These are phyloP conservation scores for Acrocalymma vagum DNA, from an alignment of 2,329 filamentous ascomycete species.

Conservation along the genomic window DNA sequence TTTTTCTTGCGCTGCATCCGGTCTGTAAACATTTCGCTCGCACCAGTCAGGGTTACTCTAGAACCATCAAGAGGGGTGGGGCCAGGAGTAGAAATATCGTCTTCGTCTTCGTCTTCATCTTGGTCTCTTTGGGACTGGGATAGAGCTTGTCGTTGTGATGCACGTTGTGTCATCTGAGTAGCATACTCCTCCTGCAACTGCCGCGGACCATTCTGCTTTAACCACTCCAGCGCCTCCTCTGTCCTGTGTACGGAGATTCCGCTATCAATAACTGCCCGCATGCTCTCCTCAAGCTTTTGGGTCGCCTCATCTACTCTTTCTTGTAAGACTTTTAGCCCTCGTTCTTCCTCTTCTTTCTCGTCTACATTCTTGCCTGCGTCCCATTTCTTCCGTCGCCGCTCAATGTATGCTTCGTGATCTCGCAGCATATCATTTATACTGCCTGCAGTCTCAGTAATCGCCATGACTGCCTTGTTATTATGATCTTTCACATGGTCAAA, in stretches of 20 bases:
- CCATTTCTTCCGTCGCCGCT: conserved; percentile 41
- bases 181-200: conserved; percentile 36
- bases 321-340: conserved; percentile 48
- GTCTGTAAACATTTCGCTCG: conserved; percentile 47
- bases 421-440: conserved; percentile 65
- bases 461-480: conserved; percentile 54
- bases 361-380: conserved; percentile 46
- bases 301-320: conserved; percentile 62
- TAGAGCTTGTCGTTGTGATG: conserved; percentile 41
- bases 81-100: conserved; percentile 48
- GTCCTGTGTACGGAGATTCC: conserved; percentile 57
- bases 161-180: conserved; percentile 47
- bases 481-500: conserved; percentile 58
- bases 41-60: conserved; percentile 40
- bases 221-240: conserved; percentile 52
- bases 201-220: conserved; percentile 48
- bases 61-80: conserved; percentile 46
- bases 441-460: conserved; percentile 59
- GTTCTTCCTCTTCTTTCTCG: conserved; percentile 48
- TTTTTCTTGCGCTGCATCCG: conserved; percentile 52
- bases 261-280: conserved; percentile 67
- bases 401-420: conserved; percentile 47
- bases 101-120: conserved; percentile 44
- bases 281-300: conserved; percentile 63
- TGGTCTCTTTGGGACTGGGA: conserved; percentile 43